These are phyloP conservation scores for Penicillium thymicola DNA, from an alignment of 2,329 filamentous ascomycete genomes.

Conservation along the genomic window DNA sequence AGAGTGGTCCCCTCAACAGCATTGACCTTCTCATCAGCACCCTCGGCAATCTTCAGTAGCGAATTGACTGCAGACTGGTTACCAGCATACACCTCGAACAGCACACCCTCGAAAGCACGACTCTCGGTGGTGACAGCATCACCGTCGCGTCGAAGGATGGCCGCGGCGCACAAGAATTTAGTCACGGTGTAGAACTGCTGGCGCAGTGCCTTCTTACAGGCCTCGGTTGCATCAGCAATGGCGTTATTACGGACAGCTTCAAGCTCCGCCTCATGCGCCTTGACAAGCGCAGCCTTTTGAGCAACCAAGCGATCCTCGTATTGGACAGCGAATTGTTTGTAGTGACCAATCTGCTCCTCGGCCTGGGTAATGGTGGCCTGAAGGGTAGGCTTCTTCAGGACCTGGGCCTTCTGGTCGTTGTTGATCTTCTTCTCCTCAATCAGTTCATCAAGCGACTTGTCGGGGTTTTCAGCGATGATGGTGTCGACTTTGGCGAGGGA, in stretches of 20 bases:
- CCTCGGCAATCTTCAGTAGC: constrained; percentile 60
- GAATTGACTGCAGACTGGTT: constrained; percentile 57
- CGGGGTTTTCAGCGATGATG: constrained; percentile 59
- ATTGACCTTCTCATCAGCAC: constrained; percentile 55
- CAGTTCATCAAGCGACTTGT: constrained; percentile 60
- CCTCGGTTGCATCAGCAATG: constrained; percentile 48
- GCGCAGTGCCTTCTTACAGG: constrained; percentile 49
- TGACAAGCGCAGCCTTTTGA: constrained; percentile 56
- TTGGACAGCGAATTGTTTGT: constrained; percentile 58
- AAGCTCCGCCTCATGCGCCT: constrained; percentile 55
- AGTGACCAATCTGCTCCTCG: constrained; percentile 60
- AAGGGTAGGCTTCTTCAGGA: constrained; percentile 60
- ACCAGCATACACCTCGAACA: constrained; percentile 62
- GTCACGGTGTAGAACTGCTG: constrained; percentile 57
- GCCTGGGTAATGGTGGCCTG: constrained; percentile 55
- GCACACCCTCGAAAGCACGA: constrained; percentile 61
- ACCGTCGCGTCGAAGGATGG: constrained; percentile 57
- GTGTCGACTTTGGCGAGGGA: constrained; percentile 59
- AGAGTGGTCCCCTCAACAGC: constrained; percentile 55
- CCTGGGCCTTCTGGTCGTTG: constrained; percentile 61
- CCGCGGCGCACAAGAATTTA: constrained; percentile 61
- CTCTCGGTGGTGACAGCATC: constrained; percentile 57
- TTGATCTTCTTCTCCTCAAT: constrained; percentile 63
- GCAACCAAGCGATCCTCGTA: constrained; percentile 54
- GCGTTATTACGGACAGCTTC: constrained; percentile 52